These are phyloP conservation scores for Lentinula detonsa DNA, from an alignment of 768 basidiomycete genomes.

Conservation along the genomic window DNA sequence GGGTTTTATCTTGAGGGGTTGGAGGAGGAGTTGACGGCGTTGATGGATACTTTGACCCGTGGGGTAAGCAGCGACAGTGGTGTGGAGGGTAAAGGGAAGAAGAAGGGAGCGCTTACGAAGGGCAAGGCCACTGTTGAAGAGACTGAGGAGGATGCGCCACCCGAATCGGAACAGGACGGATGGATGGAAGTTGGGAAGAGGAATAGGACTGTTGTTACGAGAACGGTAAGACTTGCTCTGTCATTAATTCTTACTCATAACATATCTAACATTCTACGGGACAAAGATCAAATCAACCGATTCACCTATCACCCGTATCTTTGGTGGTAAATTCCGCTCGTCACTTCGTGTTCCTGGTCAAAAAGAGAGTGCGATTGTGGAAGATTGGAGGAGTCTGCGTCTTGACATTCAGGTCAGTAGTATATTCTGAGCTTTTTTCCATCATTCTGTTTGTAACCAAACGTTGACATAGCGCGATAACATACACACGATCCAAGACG, in stretches of 20 bases:
- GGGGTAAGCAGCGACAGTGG: too few species aligned
- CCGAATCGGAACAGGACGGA: constrained; percentile 51
- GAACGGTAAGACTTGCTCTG: constrained; percentile 49
- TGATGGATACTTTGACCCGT: background rate
- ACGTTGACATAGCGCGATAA: constrained; percentile 48
- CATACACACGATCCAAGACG: constrained; percentile 77
- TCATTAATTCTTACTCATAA: constrained; percentile 1
- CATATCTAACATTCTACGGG: background rate
- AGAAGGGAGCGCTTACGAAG: background rate
- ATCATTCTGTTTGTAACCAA: background rate
- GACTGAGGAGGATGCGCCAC: constrained; percentile 37
- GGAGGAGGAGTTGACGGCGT: constrained; percentile 71
- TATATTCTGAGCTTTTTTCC: background rate
- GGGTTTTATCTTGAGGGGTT: constrained; percentile 94
- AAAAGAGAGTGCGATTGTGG: constrained; percentile 81
- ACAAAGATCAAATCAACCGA: constrained; percentile 70
- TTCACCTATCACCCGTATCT: constrained; percentile 86
- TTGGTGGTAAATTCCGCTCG: constrained; percentile 89
- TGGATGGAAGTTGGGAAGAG: constrained; percentile 94
- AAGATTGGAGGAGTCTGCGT: constrained; percentile 86
- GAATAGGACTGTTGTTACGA: constrained; percentile 73
- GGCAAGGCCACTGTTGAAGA: constrained; percentile 8
- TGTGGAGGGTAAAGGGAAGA: background rate
- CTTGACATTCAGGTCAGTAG: constrained; percentile 80
- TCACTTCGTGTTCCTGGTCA: constrained; percentile 76